Conservation (phyloP, 208 protist genomes). For the Blechomonas ayalai region DNA sequence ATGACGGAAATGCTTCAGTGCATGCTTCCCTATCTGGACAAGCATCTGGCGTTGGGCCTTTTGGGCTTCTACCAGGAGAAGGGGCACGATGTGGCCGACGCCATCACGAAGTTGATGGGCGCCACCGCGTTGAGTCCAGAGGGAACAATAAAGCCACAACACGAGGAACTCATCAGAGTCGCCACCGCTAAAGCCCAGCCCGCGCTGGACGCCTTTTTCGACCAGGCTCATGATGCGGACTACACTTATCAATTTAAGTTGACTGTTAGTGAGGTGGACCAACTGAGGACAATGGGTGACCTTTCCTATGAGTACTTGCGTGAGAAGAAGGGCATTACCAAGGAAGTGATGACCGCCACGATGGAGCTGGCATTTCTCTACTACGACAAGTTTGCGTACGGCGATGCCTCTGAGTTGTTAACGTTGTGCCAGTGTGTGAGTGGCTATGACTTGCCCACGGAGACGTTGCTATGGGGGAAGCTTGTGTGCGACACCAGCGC, state of each 20-base stretch:
- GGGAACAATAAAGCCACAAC: conserved; percentile 54
- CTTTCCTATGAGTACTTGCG: conserved; percentile 61
- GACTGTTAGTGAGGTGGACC: conserved; percentile 62
- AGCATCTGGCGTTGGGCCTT: conserved; percentile 77
- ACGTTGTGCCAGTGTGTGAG: conserved; percentile 72
- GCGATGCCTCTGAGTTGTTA: conserved; percentile 74
- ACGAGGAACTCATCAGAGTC: conserved; percentile 54
- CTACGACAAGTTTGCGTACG: conserved; percentile 84
- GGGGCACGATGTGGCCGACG: conserved; percentile 64
- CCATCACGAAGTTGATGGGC: conserved; percentile 48
- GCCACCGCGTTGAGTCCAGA: conserved; percentile 65
- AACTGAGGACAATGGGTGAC: conserved; percentile 62
- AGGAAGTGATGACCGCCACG: conserved; percentile 55
- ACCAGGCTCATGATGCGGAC: conserved; percentile 36
- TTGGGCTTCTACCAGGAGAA: conserved; percentile 67
- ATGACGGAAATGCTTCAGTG: conserved; percentile 65
- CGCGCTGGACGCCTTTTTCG: conserved; percentile 78
- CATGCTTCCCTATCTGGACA: conserved; percentile 79
- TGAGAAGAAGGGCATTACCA: conserved; percentile 62
- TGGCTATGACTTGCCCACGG: conserved; percentile 62
- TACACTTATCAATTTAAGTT: conserved; percentile 80
- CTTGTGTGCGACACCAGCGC: conserved; percentile 79
- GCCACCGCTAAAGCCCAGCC: conserved; percentile 44
- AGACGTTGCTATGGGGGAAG: conserved; percentile 80
- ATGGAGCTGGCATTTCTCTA: conserved; percentile 76